Conservation (phyloP, 2,329 filamentous ascomycete genomes). For the Aspergillus pseudoglaucus region DNA sequence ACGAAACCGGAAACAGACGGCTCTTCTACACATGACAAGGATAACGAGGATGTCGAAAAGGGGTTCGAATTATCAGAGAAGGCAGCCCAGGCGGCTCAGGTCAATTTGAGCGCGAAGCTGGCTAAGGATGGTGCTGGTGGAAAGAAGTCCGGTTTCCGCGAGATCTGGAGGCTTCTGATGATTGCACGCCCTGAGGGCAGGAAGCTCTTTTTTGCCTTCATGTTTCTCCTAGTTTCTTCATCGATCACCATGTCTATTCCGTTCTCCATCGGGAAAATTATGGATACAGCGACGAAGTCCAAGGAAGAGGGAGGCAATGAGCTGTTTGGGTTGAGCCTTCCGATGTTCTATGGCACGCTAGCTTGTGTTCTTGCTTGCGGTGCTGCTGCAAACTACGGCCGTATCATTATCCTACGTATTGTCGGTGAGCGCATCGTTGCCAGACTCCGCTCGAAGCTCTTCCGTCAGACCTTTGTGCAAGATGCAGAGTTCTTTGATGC, state of each 20-base stretch:
- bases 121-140: slow-evolving; percentile 65
- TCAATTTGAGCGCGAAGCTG: slow-evolving; percentile 82
- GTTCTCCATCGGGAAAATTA: slow-evolving; percentile 90
- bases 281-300: slow-evolving; percentile 80
- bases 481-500: slow-evolving; percentile 99
- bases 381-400: slow-evolving; percentile 84
- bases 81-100: slow-evolving; percentile 75
- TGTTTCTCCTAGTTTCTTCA: slow-evolving; percentile 82
- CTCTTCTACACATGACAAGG: slow-evolving; percentile 32
- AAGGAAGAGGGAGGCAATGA: slow-evolving; percentile 56
- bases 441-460: slow-evolving; percentile 79
- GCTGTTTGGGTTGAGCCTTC: slow-evolving; percentile 76
- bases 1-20: slow-evolving; percentile 19
- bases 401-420: slow-evolving; percentile 86
- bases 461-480: slow-evolving; percentile 87
- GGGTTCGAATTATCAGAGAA: slow-evolving; percentile 71
- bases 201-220: slow-evolving; percentile 71
- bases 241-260: slow-evolving; percentile 93
- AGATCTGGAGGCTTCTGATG: slow-evolving; percentile 81
- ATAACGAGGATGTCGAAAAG: slow-evolving; percentile 50
- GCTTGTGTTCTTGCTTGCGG: slow-evolving; percentile 71
- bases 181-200: slow-evolving; percentile 80
- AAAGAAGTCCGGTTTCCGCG: slow-evolving; percentile 57
- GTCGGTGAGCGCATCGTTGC: slow-evolving; percentile 93
- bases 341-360: slow-evolving; percentile 81